Evolutionary conservation across 352 stramenopile genomes (phyloP), one percentile per base, ranked within the genome.

Genomic region (Hyaloperonospora brassicae): DNA sequence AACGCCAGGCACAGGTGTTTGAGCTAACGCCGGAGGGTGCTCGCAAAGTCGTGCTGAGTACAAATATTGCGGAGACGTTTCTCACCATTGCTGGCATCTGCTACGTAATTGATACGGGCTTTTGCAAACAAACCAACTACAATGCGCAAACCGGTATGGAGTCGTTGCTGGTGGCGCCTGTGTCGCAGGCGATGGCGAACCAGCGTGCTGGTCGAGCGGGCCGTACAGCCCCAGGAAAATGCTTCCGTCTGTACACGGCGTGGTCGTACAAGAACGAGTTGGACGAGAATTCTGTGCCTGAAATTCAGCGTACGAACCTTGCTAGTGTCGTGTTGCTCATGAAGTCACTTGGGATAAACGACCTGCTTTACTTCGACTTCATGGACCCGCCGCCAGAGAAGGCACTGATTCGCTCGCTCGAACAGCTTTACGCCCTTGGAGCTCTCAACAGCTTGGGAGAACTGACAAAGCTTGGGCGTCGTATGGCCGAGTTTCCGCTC

Each of bases 101-200:
- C 64, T 99, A 97, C 60, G 97, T 99, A 12, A 98, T 99, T 39
- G 97, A 99, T 73, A 97, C 95, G 12, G 97, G 97, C 14, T 99
- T 99, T 62, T 98, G 95, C 77, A 99, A 99, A 65, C 96, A 99
- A 69, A 99, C 97, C 5, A 97, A 89, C 41, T 99, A 98, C 79
- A 99, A 99, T 73, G 89, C 97, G 0, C 87, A 96, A 52, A 98
- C 93, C 2, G 96, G 96, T 7, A 98, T 99, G 95, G 96, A 99
- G 60, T 98, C 90, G n/a, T 70, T 99, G 9, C 82, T 99, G 12
- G 97, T 99, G 5, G 96, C 95, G 39, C 97, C 97, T 11, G 93
- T 99, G 25, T 98, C 91, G 2, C 92, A 98, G 50, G 97, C 97
- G 5, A 95, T 97, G 58, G 93, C 97, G 8, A 96, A 98, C 59